These are phyloP conservation scores for Botrytis byssoidea DNA, from an alignment of 2,329 filamentous ascomycete species.

Conservation along the genomic window DNA sequence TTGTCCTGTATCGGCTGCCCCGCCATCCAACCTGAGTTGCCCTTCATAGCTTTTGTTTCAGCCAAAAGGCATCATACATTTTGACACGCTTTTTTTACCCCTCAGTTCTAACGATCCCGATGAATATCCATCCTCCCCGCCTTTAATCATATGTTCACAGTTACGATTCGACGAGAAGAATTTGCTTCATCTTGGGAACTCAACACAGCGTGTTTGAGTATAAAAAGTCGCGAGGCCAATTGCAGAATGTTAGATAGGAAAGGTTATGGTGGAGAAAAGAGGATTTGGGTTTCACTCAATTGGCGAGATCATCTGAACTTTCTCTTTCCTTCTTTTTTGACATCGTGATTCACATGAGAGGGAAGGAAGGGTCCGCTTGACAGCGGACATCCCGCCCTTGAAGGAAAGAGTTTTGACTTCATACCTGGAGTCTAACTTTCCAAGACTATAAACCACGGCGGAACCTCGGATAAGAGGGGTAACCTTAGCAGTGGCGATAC, in stretches of 20 bases:
- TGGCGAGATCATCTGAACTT: conserved; percentile 10
- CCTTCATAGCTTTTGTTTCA: conserved; percentile 11
- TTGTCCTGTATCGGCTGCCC: conserved; percentile 13
- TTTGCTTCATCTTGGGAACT: not conserved
- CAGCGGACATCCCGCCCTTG: conserved; percentile 2
- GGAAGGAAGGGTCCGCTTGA: not conserved
- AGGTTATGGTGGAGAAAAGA: not conserved
- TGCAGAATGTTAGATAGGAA: not conserved
- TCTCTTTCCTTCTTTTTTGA: not conserved
- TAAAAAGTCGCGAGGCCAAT: not conserved
- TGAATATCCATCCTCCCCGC: not conserved
- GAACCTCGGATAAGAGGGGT: not conserved
- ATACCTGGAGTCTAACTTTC: not conserved
- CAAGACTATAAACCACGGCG: not conserved
- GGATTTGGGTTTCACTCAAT: not conserved
- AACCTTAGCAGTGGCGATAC: not conserved
- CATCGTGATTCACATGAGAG: not conserved
- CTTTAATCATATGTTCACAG: not conserved
- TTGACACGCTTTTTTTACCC: not conserved
- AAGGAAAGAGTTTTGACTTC: not conserved
- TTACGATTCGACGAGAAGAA: not conserved
- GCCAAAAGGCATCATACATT: conserved; percentile 11
- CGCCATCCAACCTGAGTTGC: conserved; percentile 20
- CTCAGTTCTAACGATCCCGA: conserved; percentile 8
- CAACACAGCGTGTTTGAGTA: not conserved